These are phyloP conservation scores for Rachicladosporium sp. DNA, from an alignment of 2,329 filamentous ascomycete species.

Conservation along the genomic window DNA sequence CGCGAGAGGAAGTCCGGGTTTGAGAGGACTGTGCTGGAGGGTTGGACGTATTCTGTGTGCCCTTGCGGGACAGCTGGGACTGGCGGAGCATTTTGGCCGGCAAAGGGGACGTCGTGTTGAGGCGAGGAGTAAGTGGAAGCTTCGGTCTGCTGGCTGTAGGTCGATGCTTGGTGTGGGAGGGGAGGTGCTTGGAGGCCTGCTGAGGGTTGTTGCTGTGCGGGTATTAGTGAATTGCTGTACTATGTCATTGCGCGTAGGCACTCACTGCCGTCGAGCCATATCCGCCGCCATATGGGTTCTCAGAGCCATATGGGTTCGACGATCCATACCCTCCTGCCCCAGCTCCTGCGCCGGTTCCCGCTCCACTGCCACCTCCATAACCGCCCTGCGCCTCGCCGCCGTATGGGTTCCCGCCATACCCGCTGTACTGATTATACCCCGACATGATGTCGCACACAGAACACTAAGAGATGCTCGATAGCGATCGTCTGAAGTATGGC, in stretches of 20 bases:
- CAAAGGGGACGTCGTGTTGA: constrained; percentile 19
- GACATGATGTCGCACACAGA: constrained; percentile 29
- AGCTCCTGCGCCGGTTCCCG: too few relatives aligned
- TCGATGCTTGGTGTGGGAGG: constrained; percentile 26
- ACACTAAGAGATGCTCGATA: too few relatives aligned
- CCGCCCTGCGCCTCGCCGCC: constrained; percentile 41
- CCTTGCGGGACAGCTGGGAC: constrained; percentile 42
- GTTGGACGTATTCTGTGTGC: constrained; percentile 30
- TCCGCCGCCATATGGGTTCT: constrained; percentile 28
- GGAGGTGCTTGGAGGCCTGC: constrained; percentile 15
- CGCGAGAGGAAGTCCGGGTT: constrained; percentile 47
- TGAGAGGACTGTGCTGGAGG: constrained; percentile 36
- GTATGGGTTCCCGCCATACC: constrained; percentile 50
- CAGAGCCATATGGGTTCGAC: constrained; percentile 21
- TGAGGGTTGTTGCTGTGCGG: constrained; percentile 1
- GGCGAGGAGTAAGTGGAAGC: constrained; percentile 4
- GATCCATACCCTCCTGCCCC: constrained; percentile 11
- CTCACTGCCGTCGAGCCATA: constrained; percentile 11
- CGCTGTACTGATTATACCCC: constrained; percentile 46
- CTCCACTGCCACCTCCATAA: constrained; percentile 2
- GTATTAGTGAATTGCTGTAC: neutral
- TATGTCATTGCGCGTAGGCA: constrained; percentile 2
- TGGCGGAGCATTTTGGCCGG: constrained; percentile 21
- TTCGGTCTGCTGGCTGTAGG: constrained; percentile 12
- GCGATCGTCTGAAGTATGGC: too few relatives aligned